Base-by-base conservation (phyloP, 1,284 basidiomycete species). In the Papiliotrema terrestris region DNA sequence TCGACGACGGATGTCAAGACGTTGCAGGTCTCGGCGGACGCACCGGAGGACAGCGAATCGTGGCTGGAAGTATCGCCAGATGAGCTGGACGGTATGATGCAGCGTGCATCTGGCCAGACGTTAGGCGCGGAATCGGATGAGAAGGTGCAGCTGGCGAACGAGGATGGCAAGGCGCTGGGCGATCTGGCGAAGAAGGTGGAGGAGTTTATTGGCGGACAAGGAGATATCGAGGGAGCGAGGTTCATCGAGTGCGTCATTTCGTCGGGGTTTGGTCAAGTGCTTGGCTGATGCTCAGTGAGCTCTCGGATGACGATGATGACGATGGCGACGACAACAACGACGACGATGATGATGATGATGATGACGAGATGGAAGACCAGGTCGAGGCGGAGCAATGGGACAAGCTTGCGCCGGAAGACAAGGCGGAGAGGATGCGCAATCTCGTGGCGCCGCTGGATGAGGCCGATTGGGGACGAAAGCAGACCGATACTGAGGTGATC, bases 181-280 rank as follows among this genome's bases (percentile, higher is more conserved):
- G 81, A 83, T 59, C 80, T 97, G 48, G 91, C 93, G 11, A 79
- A 82, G 59, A 89, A 91, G 72, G 89, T 97, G 0, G 86, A 90
- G 67, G 80, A 81, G 29, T 97, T 97, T 69, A 84, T 97, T 1
- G 86, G 91, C 62, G 91, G 88, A 1, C 78, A 92, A 70, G 93
- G 93, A 5, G 86, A 89, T 60, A 59, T 95, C 5, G 86, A 91
- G 63, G 93, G 93, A 1, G 93, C 91, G 0, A 76, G 81, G 58
- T 94, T 97, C 67, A 84, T 86, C 49, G 92, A 94, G 91, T 95
- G 75, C 67, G 88, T 78, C 11, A 51, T 41, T 29, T 13, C 8
- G 29, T 23, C 17, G 48, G 22, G 19, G 4, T 14, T 41, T 41
- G 25, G 36, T 15, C 19, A 22, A 8, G 3, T 8, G 45, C n/a